These are phyloP conservation scores for Arabidopsis lyrata DNA, from an alignment of 441 rosid species.

Conservation along the genomic window DNA sequence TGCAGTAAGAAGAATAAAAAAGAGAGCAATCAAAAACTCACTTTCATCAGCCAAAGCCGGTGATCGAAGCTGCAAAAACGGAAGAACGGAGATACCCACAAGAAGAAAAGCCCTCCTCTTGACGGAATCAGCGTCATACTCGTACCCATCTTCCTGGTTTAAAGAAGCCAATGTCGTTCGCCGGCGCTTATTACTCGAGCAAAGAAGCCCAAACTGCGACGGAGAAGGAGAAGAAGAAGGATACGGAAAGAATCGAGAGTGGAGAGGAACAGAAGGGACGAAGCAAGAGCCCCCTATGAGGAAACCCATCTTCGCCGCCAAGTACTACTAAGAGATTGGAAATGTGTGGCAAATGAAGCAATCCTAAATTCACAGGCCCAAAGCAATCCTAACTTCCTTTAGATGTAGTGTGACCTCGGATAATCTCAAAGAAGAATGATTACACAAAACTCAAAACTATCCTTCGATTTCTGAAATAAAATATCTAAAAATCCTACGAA, in stretches of 20 bases:
- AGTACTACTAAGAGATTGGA: constrained; percentile 37
- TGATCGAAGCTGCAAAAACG: constrained; percentile 68
- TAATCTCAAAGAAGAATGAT: constrained; percentile 17
- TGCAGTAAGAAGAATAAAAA: neutral
- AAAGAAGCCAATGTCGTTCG: constrained; percentile 50
- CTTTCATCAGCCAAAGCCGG: constrained; percentile 51
- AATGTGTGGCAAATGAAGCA: constrained; percentile 40
- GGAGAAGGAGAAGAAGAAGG: constrained; percentile 49
- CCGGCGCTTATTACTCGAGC: constrained; percentile 48
- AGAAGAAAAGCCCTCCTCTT: constrained; percentile 69
- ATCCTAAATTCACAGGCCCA: constrained; percentile 26
- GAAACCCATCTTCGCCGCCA: constrained; percentile 52
- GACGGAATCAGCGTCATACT: constrained; percentile 44
- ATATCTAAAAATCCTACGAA: constrained; percentile 5
- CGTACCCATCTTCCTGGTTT: constrained; percentile 45
- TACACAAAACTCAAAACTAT: neutral
- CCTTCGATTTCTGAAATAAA: neutral
- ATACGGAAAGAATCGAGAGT: constrained; percentile 43
- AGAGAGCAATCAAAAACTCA: constrained; percentile 34
- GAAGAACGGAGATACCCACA: constrained; percentile 82
- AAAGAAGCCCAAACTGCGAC: constrained; percentile 41
- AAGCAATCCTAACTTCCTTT: constrained; percentile 19
- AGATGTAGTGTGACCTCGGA: neutral
- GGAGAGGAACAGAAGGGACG: constrained; percentile 49
- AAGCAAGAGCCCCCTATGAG: constrained; percentile 59